A percentile compares a stretch with the other conserved stretches of the same genome.
These are phyloP conservation scores for Mixia osmundae DNA, from an alignment of 1,284 basidiomycete species.

Conservation along the genomic window DNA sequence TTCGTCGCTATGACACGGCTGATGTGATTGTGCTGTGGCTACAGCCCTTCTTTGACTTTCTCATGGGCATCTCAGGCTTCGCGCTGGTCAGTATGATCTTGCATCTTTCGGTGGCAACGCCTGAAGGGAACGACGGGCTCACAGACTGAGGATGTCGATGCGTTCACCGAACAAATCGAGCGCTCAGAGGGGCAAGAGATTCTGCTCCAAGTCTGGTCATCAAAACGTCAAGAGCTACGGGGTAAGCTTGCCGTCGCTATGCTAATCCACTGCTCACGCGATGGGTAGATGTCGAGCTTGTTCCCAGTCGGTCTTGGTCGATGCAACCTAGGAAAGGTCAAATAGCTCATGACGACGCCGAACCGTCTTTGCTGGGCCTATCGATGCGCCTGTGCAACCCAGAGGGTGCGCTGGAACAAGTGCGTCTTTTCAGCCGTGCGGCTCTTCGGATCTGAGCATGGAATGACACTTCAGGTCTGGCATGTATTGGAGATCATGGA, in stretches of 20 bases:
- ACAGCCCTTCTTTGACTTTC: conserved; percentile 92
- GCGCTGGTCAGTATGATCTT: conserved; percentile 8
- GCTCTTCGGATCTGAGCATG: background rate
- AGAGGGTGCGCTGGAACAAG: conserved; percentile 56
- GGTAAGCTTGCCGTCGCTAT: conserved; percentile 30
- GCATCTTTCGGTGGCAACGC: background rate
- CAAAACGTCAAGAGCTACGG: conserved; percentile 58
- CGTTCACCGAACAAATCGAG: conserved; percentile 61
- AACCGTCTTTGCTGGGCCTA: conserved; percentile 59
- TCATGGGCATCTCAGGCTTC: conserved; percentile 60
- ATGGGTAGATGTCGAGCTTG: conserved; percentile 47
- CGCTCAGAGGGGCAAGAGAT: conserved; percentile 57
- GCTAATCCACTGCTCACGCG: background rate
- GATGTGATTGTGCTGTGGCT: conserved; percentile 44
- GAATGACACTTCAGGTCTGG: conserved; percentile 39
- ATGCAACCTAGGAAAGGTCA: conserved; percentile 25
- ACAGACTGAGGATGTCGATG: conserved; percentile 32
- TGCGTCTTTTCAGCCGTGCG: conserved; percentile 6
- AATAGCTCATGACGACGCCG: conserved; percentile 13
- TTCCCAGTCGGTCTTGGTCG: conserved; percentile 61
- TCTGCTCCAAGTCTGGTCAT: conserved; percentile 68
- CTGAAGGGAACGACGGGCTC: background rate
- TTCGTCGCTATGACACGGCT: background rate
- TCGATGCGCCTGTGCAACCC: conserved; percentile 80
- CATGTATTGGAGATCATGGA: conserved; percentile 92